Evolutionary conservation across 2,329 filamentous ascomycete genomes (phyloP).

Genomic region (Microdochium nivale): DNA sequence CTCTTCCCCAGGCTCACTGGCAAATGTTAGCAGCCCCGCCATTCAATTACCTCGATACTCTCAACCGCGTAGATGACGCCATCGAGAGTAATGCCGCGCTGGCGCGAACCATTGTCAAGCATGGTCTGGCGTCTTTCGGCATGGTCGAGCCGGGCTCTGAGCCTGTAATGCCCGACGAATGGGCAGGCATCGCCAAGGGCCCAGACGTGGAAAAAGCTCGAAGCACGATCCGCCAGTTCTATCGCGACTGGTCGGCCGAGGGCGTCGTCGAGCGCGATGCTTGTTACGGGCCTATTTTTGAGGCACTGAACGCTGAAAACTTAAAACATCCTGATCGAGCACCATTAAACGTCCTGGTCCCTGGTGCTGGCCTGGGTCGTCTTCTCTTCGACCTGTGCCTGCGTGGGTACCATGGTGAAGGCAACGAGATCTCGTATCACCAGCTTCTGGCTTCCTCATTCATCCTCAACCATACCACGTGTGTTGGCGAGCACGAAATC

Average conservation of each 20-base stretch:
- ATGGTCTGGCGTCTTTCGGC: slow-evolving; percentile 60
- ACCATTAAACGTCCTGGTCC: slow-evolving; percentile 65
- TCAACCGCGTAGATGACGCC: slow-evolving; percentile 73
- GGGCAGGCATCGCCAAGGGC: slow-evolving; percentile 62
- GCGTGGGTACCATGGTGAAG: slow-evolving; percentile 67
- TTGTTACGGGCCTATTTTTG: slow-evolving; percentile 67
- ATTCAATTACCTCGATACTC: slow-evolving; percentile 72
- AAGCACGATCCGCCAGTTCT: slow-evolving; percentile 88
- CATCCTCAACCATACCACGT: slow-evolving; percentile 59
- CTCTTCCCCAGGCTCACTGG: slow-evolving; percentile 76
- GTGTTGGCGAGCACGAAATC: slow-evolving; percentile 58
- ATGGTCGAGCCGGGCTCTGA: slow-evolving; percentile 25
- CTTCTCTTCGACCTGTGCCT: slow-evolving; percentile 80
- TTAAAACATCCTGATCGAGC: slow-evolving; percentile 15
- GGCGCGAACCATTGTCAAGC: slow-evolving; percentile 66
- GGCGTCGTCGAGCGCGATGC: slow-evolving; percentile 66
- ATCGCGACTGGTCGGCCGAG: slow-evolving; percentile 84
- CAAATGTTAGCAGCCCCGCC: slow-evolving; percentile 71
- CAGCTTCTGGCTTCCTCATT: slow-evolving; percentile 81
- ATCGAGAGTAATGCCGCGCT: slow-evolving; percentile 85
- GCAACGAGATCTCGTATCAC: slow-evolving; percentile 96
- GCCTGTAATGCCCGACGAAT: slow-evolving; percentile 46
- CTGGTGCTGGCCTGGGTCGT: slow-evolving; percentile 81
- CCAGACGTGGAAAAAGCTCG: slow-evolving; percentile 83
- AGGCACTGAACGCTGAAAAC: slow-evolving; percentile 48